These are phyloP conservation scores for Fraxinus sp. DNA, from an alignment of 305 asterid genomes.

Conservation along the genomic window DNA sequence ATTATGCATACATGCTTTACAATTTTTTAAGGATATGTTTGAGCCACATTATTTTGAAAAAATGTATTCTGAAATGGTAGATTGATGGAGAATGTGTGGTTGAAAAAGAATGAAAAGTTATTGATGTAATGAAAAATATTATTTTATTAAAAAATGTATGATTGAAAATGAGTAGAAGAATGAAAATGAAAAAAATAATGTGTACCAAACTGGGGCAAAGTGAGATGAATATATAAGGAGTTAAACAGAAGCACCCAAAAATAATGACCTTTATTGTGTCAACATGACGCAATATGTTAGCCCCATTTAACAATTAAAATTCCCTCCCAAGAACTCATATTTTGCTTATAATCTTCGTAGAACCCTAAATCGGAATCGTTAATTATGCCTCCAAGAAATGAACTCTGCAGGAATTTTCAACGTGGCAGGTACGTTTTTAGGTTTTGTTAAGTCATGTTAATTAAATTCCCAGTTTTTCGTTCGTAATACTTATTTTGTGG, in stretches of 20 bases:
- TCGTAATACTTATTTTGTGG: not conserved
- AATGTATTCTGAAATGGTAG: no score
- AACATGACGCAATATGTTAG: constrained; percentile 1
- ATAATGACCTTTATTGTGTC: not conserved
- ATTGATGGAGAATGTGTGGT: no score
- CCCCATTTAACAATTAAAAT: not conserved
- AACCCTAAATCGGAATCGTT: constrained; percentile 28
- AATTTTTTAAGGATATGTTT: no score
- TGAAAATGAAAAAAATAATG: no score
- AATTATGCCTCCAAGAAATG: constrained; percentile 70
- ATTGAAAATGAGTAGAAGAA: no score
- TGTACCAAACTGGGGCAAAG: no score
- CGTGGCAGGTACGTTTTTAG: constrained; percentile 65
- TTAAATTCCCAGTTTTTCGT: not conserved
- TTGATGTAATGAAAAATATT: no score
- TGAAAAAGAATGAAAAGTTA: no score
- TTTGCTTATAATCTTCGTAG: not conserved
- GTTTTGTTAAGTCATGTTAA: not conserved
- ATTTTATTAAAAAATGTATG: no score
- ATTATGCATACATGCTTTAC: no score
- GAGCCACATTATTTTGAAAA: no score
- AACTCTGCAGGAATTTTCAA: constrained; percentile 69
- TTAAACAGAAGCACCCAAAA: not conserved
- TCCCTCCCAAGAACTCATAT: constrained; percentile 28
- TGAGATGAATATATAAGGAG: not conserved